A percentile compares a stretch with the other conserved stretches of the same genome.
phyloP scores from a whole-genome alignment of 345 rosid species.

The Moricandia arvensis region DNA sequence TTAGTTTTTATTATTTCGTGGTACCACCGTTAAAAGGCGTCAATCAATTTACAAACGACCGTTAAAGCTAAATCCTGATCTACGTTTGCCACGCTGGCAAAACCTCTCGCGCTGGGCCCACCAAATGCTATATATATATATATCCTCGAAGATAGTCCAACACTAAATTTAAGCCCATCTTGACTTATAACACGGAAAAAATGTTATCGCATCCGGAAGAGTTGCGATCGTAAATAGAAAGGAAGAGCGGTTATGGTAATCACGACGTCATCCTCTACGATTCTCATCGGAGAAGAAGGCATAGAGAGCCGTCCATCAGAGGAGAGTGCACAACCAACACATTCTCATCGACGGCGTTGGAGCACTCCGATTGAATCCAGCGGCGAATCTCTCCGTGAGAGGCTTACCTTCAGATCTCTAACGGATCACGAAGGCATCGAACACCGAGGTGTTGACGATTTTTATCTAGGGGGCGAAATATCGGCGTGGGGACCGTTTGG shows the following conservation, averaged over 20 bases:
- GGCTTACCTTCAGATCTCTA: not conserved
- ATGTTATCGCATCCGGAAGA: not conserved
- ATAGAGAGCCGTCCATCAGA: constrained; percentile 7
- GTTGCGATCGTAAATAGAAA: constrained; percentile 11
- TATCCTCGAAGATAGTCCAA: not conserved
- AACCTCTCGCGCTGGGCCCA: not conserved
- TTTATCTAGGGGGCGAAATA: constrained; percentile 7
- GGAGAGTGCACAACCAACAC: not conserved
- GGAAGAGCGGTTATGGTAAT: constrained; percentile 11
- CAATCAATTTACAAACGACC: not conserved
- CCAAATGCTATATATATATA: constrained; percentile 4
- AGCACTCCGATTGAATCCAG: constrained; percentile 12
- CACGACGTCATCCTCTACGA: constrained; percentile 9
- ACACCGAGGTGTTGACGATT: not conserved
- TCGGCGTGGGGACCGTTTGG: constrained; percentile 23
- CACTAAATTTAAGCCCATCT: not conserved
- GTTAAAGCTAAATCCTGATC: not conserved
- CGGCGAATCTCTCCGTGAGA: not conserved
- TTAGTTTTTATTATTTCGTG: too few species aligned
- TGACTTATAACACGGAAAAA: not conserved
- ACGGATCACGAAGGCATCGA: not conserved
- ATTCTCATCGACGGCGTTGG: constrained; percentile 19
- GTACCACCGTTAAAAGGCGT: too few species aligned
- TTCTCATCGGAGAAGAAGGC: constrained; percentile 3
- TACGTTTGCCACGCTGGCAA: constrained; percentile 19